Base-by-base conservation (phyloP, 1,139 yeast genomes). In the Geotrichum candidum region DNA sequence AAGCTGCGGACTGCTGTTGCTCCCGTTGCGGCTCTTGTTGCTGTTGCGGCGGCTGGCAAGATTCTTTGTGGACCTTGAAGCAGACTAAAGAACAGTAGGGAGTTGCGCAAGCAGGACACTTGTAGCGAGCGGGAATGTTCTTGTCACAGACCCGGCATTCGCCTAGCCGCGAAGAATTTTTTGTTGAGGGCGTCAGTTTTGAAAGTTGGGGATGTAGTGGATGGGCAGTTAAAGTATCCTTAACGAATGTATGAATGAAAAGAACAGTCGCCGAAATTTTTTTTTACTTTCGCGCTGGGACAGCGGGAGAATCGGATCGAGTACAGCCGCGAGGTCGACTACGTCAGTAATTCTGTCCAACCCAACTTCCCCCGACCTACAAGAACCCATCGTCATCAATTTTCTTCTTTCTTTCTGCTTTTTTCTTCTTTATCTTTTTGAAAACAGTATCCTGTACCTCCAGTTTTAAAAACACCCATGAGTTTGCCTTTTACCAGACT, bases 11-110 rank as follows among this genome's bases (percentile, higher is more conserved):
- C 46, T 45, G 57, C n/a, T 51, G 31, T 50, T 23, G 51, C 51
- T 27, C 54, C 18, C 15, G 57, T 58, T 35, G 35, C 27, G 18
- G 48, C 51, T 45, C 55, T 18, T 51, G 31, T 50, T 23, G 51
- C 51, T 27, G 56, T 23, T 18, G 57, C 59, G 31, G 35, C 54
- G 6, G 55, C 52, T 41, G 48, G 48, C 48, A 41, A 15, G 48
- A 41, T 10, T 79, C 84, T 18, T 67, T 65, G 51, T 76, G 80
- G 3, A 75, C 71, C 66, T 84, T 85, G 71, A 76, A 86, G 69
- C 91, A 87, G 2, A 61, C 66, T 3, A 87, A 65, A 2, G 87
- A 82, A 69, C 91, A 87, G 71, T 82, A 82, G 55, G 70, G 72
- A 4, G 72, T 65, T 1, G 65, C 64, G 65, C 91, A 86, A 60